A percentile compares a stretch with the other conserved stretches of the same genome.
phyloP scores from a whole-genome alignment of 257 asterid species.

The Solanum rostratum region DNA sequence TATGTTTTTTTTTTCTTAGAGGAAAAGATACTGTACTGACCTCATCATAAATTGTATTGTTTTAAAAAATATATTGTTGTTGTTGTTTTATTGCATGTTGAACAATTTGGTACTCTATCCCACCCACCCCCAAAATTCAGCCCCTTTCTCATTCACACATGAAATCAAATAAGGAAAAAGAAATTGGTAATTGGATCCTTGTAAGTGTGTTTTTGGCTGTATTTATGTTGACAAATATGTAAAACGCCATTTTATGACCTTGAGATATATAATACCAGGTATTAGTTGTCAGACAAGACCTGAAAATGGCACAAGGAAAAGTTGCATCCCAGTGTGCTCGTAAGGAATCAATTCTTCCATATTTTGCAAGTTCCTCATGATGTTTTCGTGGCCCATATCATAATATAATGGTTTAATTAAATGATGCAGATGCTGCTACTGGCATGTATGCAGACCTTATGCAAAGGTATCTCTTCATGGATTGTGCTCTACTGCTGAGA shows the following conservation, averaged over 20 bases:
- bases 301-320: constrained; percentile 93
- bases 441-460: constrained; percentile 83
- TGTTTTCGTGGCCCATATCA: not conserved
- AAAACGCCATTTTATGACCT: constrained; percentile 1
- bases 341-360: constrained; percentile 23
- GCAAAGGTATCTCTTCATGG: constrained; percentile 45
- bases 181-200: not conserved
- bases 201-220: not conserved
- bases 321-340: constrained; percentile 99
- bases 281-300: constrained; percentile 89
- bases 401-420: constrained; percentile 5
- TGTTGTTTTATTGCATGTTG: not conserved
- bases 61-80: not conserved
- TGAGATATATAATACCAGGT: constrained; percentile 37
- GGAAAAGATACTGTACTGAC: not conserved
- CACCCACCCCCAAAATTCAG: not conserved
- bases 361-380: not conserved
- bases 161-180: not conserved
- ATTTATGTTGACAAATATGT: not conserved
- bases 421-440: constrained; percentile 86
- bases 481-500: not conserved
- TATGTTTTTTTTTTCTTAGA: not conserved
- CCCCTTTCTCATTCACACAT: not conserved
- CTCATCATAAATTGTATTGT: not conserved
- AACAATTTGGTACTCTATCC: not conserved